Evolutionary conservation across 2,329 filamentous ascomycete species (phyloP).

Genomic region (Pseudogymnoascus sp.): DNA sequence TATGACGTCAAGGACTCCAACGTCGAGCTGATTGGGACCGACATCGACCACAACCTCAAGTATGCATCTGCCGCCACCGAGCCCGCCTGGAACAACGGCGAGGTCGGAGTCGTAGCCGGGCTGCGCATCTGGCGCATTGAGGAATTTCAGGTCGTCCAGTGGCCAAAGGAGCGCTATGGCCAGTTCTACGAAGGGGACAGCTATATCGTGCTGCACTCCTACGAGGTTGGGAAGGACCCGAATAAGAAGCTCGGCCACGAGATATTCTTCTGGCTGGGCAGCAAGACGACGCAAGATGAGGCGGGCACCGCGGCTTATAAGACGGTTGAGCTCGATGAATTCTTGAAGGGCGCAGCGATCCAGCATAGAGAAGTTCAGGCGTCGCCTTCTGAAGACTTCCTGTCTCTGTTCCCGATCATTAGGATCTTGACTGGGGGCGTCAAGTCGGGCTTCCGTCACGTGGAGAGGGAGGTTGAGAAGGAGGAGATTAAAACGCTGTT

Average conservation of each 20-base stretch:
- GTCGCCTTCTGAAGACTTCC: constrained; percentile 47
- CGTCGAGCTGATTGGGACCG: constrained; percentile 56
- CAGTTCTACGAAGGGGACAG: constrained; percentile 62
- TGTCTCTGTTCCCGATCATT: constrained; percentile 52
- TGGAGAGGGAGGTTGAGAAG: constrained; percentile 41
- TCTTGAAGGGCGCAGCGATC: constrained; percentile 51
- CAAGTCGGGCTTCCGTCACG: constrained; percentile 55
- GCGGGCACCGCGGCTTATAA: constrained; percentile 64
- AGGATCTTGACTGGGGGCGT: constrained; percentile 56
- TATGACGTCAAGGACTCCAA: constrained; percentile 65
- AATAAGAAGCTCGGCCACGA: constrained; percentile 47
- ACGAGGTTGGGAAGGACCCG: constrained; percentile 42
- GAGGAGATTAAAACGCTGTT: constrained; percentile 46
- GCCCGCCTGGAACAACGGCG: constrained; percentile 56
- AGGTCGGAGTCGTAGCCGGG: constrained; percentile 45
- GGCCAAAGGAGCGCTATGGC: constrained; percentile 50
- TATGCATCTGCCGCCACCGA: constrained; percentile 58
- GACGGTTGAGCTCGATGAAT: constrained; percentile 64
- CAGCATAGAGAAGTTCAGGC: constrained; percentile 60
- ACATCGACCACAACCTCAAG: constrained; percentile 62
- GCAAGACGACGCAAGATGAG: constrained; percentile 60
- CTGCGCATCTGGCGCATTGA: constrained; percentile 61
- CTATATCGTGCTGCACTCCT: constrained; percentile 58
- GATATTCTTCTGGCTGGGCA: constrained; percentile 64
- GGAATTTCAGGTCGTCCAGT: constrained; percentile 56